Base-by-base conservation (phyloP, 1,284 basidiomycete genomes). In the Nidula niveotomentosa region DNA sequence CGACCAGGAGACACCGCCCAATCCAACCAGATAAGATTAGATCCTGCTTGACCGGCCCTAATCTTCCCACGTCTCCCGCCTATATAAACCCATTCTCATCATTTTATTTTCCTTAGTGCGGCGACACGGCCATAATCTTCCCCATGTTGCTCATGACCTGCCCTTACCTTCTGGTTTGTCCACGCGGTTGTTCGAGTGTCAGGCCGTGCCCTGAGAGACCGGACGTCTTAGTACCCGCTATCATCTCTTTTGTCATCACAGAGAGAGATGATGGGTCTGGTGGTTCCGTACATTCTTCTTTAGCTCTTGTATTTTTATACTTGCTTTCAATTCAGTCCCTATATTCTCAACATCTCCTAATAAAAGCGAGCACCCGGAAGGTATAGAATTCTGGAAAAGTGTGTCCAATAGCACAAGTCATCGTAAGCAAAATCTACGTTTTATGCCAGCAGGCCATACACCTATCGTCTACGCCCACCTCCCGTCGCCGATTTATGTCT, bases 101-200 rank as follows among this genome's bases (percentile, higher is more conserved):
- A 23, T 23, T 23, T 23, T 23, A 23, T 64, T 60, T 62, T 65
- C 69, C 75, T 79, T 52, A n/a, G 88, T 91, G 89, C 89, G 89
- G 89, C 89, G 76, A 78, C 89, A 84, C 86, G 83, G 83, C 81
- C 80, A 79, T 76, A 63, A 68, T 70, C 76, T 85, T 86, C 84
- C 89, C 88, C 81, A 80, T 88, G 89, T 91, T 91, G 89, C 89
- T 91, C 89, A 86, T 88, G 76, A 77, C 81, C 37, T 76, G 85
- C 79, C 67, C 69, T 70, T 65, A 66, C 67, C 60, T 52, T 23
- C 45, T 62, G 67, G 68, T 62, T 54, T 60, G 55, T 71, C 63
- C 63, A 88, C 77, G 86, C 82, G 79, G 86, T 78, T 71, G 88
- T 91, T 90, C 69, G 89, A 91, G 89, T 90, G 89, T 91, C 90